A percentile compares a stretch with the other conserved stretches of the same genome.
These are phyloP conservation scores for Aeschynomene evenia DNA, from an alignment of 306 rosid species.

Conservation along the genomic window DNA sequence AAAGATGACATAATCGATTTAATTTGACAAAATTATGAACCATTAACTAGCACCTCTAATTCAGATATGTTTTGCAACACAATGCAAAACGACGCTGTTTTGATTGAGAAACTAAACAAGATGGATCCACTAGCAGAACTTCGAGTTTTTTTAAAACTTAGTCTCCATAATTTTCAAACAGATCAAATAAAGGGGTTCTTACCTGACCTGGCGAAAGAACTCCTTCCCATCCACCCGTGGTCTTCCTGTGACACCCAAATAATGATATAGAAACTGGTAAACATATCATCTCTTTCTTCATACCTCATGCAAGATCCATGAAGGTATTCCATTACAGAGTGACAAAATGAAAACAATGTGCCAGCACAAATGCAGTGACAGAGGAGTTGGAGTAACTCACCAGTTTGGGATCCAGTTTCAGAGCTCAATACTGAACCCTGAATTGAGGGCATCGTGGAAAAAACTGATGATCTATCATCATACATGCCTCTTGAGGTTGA, in stretches of 20 bases:
- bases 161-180: not conserved
- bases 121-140: not conserved
- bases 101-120: slow-evolving; percentile 2
- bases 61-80: not conserved
- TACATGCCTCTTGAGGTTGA: slow-evolving; percentile 66
- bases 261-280: not conserved
- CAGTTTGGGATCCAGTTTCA: slow-evolving; percentile 63
- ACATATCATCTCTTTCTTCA: slow-evolving; percentile 8
- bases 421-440: slow-evolving; percentile 48
- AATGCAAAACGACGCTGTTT: not conserved
- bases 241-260: slow-evolving; percentile 54
- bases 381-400: slow-evolving; percentile 47
- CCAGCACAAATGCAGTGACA: not conserved
- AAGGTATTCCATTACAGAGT: not conserved
- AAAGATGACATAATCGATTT: not conserved
- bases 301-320: slow-evolving; percentile 5
- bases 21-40: not conserved
- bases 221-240: slow-evolving; percentile 95
- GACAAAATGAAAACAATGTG: slow-evolving; percentile 12
- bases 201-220: slow-evolving; percentile 98
- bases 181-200: slow-evolving; percentile 28
- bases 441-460: slow-evolving; percentile 41
- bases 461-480: slow-evolving; percentile 63
- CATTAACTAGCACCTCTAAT: not conserved
- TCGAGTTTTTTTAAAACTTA: not conserved